phyloP scores from a whole-genome alignment of 2,329 filamentous ascomycete genomes.

The Diaporthe citri region DNA sequence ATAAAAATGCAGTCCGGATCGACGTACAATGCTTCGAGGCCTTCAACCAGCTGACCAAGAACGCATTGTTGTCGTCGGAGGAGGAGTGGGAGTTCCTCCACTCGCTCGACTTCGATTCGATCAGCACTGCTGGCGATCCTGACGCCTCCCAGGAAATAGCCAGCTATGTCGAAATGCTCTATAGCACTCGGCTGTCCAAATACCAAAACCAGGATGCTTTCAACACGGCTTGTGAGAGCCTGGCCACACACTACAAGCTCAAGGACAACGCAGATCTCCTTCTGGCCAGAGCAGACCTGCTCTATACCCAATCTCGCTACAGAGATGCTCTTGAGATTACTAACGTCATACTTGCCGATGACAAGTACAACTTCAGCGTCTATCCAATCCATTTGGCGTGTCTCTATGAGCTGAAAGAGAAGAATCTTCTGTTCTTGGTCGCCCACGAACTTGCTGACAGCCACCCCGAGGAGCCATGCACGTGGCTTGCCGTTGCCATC shows the following conservation, averaged over 20 bases:
- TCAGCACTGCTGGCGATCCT: conserved; percentile 73
- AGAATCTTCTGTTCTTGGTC: conserved; percentile 90
- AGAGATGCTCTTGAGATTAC: conserved; percentile 86
- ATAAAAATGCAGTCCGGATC: conserved; percentile 96
- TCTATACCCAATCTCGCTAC: conserved; percentile 96
- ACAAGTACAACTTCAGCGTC: conserved; percentile 89
- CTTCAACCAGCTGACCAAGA: conserved; percentile 97
- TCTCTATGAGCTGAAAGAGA: conserved; percentile 87
- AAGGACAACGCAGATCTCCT: conserved; percentile 89
- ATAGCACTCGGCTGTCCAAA: conserved; percentile 94
- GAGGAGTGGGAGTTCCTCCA: conserved; percentile 93
- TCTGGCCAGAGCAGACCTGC: conserved; percentile 87
- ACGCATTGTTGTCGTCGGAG: conserved; percentile 86
- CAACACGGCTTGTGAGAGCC: conserved; percentile 85
- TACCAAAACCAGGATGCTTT: conserved; percentile 90
- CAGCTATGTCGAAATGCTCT: conserved; percentile 94
- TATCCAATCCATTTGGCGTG: conserved; percentile 94
- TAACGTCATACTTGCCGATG: conserved; percentile 81
- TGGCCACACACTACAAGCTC: conserved; percentile 94
- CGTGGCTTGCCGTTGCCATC: conserved; percentile 93
- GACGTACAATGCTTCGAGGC: conserved; percentile 99
- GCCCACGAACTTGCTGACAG: conserved; percentile 93
- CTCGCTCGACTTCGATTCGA: conserved; percentile 89
- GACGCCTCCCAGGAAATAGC: conserved; percentile 83
- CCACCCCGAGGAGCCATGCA: conserved; percentile 89